A percentile compares a stretch with the other conserved stretches of the same genome.
These are phyloP conservation scores for Boechera stricta DNA, from an alignment of 345 rosid species.

Conservation along the genomic window DNA sequence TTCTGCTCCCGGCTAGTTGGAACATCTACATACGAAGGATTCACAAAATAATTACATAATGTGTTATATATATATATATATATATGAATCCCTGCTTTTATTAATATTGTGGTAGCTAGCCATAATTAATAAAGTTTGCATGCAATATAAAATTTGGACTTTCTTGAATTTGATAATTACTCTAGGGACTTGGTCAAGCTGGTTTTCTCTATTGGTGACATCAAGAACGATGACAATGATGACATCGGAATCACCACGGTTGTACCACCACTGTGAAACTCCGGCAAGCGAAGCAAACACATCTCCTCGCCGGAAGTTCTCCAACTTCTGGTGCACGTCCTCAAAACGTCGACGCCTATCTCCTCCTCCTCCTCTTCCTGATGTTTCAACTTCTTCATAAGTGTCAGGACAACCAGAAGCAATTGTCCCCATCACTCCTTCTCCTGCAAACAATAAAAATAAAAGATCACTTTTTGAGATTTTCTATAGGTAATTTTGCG, in stretches of 20 bases:
- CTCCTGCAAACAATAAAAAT: conserved; percentile 40
- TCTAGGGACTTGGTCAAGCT: conserved; percentile 64
- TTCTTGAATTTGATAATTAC: conserved; percentile 38
- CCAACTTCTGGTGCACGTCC: conserved; percentile 65
- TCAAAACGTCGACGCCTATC: conserved; percentile 31
- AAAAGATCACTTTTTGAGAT: background rate
- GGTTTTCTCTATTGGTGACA: conserved; percentile 56
- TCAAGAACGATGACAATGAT: conserved; percentile 56
- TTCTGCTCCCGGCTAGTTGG: conserved; percentile 64
- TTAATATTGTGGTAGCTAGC: background rate
- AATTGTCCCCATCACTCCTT: conserved; percentile 52
- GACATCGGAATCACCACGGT: conserved; percentile 57
- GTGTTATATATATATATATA: background rate
- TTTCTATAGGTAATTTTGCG: background rate
- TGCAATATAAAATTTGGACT: conserved; percentile 1
- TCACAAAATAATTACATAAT: background rate
- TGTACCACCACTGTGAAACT: conserved; percentile 66
- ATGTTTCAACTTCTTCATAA: conserved; percentile 47
- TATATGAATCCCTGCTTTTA: background rate
- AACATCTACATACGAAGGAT: conserved; percentile 51
- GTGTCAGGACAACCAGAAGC: conserved; percentile 74
- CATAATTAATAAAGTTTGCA: conserved; percentile 18
- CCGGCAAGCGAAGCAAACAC: conserved; percentile 59
- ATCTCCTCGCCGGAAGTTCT: conserved; percentile 58
- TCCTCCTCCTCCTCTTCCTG: conserved; percentile 18